Conservation (phyloP, 2,329 filamentous ascomycete genomes). For the Penicillium nordicum region DNA sequence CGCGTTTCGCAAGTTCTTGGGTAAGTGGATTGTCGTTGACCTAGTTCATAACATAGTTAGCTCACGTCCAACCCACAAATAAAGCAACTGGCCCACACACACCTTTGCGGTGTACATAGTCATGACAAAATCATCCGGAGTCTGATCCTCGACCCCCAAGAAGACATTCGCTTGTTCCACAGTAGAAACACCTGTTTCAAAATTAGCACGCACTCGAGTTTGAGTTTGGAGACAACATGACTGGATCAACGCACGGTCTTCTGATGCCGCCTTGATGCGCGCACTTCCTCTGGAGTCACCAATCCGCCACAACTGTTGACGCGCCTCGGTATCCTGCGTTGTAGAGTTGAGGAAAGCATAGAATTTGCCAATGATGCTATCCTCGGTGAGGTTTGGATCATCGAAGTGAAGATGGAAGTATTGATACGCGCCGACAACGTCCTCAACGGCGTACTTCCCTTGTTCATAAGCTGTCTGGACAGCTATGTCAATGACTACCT, state of each 20-base stretch:
- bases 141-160: slow-evolving; percentile 52
- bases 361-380: slow-evolving; percentile 61
- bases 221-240: background rate
- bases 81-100: slow-evolving; percentile 12
- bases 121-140: slow-evolving; percentile 56
- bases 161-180: slow-evolving; percentile 62
- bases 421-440: slow-evolving; percentile 57
- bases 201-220: slow-evolving; percentile 2
- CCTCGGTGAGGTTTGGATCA: slow-evolving; percentile 50
- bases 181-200: slow-evolving; percentile 51
- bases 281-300: slow-evolving; percentile 57
- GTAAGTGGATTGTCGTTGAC: slow-evolving; percentile 50
- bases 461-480: slow-evolving; percentile 57
- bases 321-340: slow-evolving; percentile 54
- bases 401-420: slow-evolving; percentile 55
- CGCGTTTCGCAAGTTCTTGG: slow-evolving; percentile 52
- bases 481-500: slow-evolving; percentile 56
- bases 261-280: slow-evolving; percentile 56
- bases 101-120: slow-evolving; percentile 58
- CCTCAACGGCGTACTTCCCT: slow-evolving; percentile 56
- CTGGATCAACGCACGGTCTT: slow-evolving; percentile 45
- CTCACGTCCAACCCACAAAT: background rate
- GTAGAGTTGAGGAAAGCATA: slow-evolving; percentile 57
- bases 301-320: slow-evolving; percentile 57
- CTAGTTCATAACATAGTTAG: slow-evolving; percentile 31